A percentile compares a stretch with the other conserved stretches of the same genome.
phyloP scores from a whole-genome alignment of 2,329 filamentous ascomycete species.

The Acrodontium crateriforme region DNA sequence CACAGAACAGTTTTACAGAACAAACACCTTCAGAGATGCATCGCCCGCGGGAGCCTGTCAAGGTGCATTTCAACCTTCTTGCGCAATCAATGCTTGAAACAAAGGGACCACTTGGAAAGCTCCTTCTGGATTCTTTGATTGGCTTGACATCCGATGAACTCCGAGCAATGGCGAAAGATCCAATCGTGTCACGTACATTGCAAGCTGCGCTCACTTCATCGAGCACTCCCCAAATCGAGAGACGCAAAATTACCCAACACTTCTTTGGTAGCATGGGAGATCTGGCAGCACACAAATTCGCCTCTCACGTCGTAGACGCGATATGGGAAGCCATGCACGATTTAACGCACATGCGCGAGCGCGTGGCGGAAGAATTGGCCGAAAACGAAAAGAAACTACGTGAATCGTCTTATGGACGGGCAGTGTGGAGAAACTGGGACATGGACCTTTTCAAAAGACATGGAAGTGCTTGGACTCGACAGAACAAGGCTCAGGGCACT shows the following conservation, averaged over 20 bases:
- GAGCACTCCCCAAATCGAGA: constrained; percentile 41
- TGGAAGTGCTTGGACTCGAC: constrained; percentile 48
- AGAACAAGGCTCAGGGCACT: constrained; percentile 40
- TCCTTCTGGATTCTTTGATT: constrained; percentile 51
- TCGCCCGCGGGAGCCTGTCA: constrained; percentile 22
- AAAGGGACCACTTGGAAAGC: constrained; percentile 51
- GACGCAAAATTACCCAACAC: constrained; percentile 48
- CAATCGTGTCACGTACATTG: constrained; percentile 45
- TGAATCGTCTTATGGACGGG: constrained; percentile 51
- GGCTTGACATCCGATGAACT: constrained; percentile 35
- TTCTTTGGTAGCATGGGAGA: constrained; percentile 48
- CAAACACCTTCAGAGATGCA: constrained; percentile 7
- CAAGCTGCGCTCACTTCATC: constrained; percentile 47
- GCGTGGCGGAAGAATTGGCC: constrained; percentile 49
- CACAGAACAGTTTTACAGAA: constrained; percentile 5
- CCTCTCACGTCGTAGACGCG: constrained; percentile 54
- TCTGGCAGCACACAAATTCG: constrained; percentile 46
- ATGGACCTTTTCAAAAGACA: constrained; percentile 57
- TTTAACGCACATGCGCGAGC: constrained; percentile 53
- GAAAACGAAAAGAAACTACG: constrained; percentile 46
- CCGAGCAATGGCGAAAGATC: constrained; percentile 51
- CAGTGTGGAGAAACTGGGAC: constrained; percentile 61
- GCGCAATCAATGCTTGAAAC: constrained; percentile 66
- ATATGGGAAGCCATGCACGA: constrained; percentile 51
- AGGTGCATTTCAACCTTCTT: constrained; percentile 63